A percentile compares a stretch with the other conserved stretches of the same genome.
Evolutionary conservation across 1,284 basidiomycete genomes (phyloP).

Genomic region (Pascua sp.): DNA sequence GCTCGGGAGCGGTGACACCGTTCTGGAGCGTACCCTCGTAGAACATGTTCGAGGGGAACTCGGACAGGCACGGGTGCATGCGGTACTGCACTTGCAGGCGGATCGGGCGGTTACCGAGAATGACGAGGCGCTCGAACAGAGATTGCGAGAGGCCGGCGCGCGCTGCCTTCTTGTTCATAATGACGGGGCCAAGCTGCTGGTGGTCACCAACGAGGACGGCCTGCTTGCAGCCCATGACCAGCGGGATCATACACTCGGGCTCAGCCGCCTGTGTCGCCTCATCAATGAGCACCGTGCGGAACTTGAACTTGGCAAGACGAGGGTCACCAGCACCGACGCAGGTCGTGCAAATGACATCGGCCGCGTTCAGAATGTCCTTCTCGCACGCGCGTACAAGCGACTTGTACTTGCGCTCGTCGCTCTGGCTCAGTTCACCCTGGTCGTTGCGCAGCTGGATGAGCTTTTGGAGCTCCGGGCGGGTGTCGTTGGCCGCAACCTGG

Average conservation of each 20-base stretch:
- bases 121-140: slow-evolving; percentile 93
- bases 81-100: slow-evolving; percentile 99
- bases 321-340: slow-evolving; percentile 98
- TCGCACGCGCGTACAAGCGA: slow-evolving; percentile 90
- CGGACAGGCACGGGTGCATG: slow-evolving; percentile 98
- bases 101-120: slow-evolving; percentile 93
- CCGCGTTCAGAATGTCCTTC: slow-evolving; percentile 90
- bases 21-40: slow-evolving; percentile 99
- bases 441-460: slow-evolving; percentile 96
- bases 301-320: slow-evolving; percentile 90
- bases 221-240: slow-evolving; percentile 97
- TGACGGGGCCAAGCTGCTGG: slow-evolving; percentile 96
- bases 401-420: slow-evolving; percentile 97
- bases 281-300: slow-evolving; percentile 96
- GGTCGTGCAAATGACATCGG: slow-evolving; percentile 98
- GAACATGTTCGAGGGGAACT: slow-evolving; percentile 99
- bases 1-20: slow-evolving; percentile 96
- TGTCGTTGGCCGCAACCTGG: slow-evolving; percentile 93
- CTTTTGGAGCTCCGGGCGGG: slow-evolving; percentile 93
- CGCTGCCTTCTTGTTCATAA: slow-evolving; percentile 99
- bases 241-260: slow-evolving; percentile 98
- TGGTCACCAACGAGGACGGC: slow-evolving; percentile 98
- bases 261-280: slow-evolving; percentile 98
- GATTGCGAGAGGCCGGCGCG: slow-evolving; percentile 95
- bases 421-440: slow-evolving; percentile 92